These are phyloP conservation scores for Litchi chinensis DNA, from an alignment of 345 rosid species.

Conservation along the genomic window DNA sequence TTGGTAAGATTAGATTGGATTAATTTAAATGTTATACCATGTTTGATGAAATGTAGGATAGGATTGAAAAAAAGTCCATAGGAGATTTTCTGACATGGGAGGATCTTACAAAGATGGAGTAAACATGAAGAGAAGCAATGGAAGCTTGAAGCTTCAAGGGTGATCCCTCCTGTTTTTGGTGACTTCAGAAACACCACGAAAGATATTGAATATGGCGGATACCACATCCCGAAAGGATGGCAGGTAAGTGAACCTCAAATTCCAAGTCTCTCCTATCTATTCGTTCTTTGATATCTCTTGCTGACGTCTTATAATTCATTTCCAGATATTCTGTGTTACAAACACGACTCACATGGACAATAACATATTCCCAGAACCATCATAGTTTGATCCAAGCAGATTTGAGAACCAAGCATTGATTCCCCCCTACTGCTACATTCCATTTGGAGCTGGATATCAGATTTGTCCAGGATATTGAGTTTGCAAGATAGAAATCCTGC, in stretches of 20 bases:
- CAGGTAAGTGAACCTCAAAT: constrained; percentile 34
- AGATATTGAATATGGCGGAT: constrained; percentile 43
- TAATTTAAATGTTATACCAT: no score
- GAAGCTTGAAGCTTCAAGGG: constrained; percentile 59
- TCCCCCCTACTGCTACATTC: constrained; percentile 45
- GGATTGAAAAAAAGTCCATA: constrained; percentile 25
- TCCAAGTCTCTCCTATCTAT: background rate
- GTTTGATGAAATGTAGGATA: no score
- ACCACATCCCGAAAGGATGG: constrained; percentile 58
- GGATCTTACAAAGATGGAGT: constrained; percentile 57
- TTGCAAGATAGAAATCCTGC: constrained; percentile 55
- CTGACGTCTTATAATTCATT: background rate
- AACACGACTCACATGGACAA: constrained; percentile 53
- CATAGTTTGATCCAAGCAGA: constrained; percentile 46
- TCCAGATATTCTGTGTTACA: constrained; percentile 49
- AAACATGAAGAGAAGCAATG: constrained; percentile 62
- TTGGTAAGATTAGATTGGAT: no score
- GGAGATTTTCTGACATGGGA: constrained; percentile 55
- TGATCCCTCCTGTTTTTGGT: constrained; percentile 48
- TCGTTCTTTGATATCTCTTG: background rate
- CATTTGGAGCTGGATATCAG: constrained; percentile 54
- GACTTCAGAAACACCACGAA: constrained; percentile 49
- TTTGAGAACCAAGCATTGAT: constrained; percentile 51
- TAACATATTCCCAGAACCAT: constrained; percentile 46
- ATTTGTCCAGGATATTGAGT: constrained; percentile 65